Evolutionary conservation across 768 basidiomycete species (phyloP).

Genomic region (Tricholoma flavovirens): DNA sequence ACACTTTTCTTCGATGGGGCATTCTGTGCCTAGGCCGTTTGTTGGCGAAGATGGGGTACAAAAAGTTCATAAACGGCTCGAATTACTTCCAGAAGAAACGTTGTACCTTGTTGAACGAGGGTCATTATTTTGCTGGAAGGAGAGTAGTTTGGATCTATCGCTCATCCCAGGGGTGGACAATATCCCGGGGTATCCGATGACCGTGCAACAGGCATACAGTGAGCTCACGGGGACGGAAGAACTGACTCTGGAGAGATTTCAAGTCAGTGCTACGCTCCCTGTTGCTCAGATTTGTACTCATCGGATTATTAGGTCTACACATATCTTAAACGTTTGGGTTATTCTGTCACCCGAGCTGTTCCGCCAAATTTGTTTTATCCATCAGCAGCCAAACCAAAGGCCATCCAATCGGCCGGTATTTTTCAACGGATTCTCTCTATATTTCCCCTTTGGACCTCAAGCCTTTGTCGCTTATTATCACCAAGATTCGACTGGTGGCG

Average conservation of each 20-base stretch:
- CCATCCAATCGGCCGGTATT: slow-evolving; percentile 20
- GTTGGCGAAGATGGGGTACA: slow-evolving; percentile 26
- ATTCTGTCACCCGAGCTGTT: slow-evolving; percentile 72
- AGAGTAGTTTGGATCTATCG: slow-evolving; percentile 26
- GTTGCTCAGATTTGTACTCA: neutral
- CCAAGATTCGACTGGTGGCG: slow-evolving; percentile 59
- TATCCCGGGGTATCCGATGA: slow-evolving; percentile 70
- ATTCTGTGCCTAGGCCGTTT: slow-evolving; percentile 54
- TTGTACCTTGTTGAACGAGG: slow-evolving; percentile 93
- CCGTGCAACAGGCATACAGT: slow-evolving; percentile 83
- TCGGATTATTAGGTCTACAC: slow-evolving; percentile 67
- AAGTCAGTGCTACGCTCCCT: slow-evolving; percentile 42
- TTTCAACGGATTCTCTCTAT: slow-evolving; percentile 29
- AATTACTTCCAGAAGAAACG: slow-evolving; percentile 92
- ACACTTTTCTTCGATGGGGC: slow-evolving; percentile 76
- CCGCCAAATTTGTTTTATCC: slow-evolving; percentile 25
- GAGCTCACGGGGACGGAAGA: slow-evolving; percentile 80
- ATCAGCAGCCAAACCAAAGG: slow-evolving; percentile 24
- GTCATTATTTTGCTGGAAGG: slow-evolving; percentile 78
- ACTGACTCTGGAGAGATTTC: slow-evolving; percentile 80
- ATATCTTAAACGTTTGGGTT: slow-evolving; percentile 89
- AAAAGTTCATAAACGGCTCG: slow-evolving; percentile 60
- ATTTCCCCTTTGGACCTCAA: slow-evolving; percentile 29
- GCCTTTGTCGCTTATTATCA: slow-evolving; percentile 24
- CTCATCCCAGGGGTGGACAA: slow-evolving; percentile 29